Evolutionary conservation across 2,329 filamentous ascomycete species (phyloP).

Genomic region (Sporothrix brunneoviolacea): DNA sequence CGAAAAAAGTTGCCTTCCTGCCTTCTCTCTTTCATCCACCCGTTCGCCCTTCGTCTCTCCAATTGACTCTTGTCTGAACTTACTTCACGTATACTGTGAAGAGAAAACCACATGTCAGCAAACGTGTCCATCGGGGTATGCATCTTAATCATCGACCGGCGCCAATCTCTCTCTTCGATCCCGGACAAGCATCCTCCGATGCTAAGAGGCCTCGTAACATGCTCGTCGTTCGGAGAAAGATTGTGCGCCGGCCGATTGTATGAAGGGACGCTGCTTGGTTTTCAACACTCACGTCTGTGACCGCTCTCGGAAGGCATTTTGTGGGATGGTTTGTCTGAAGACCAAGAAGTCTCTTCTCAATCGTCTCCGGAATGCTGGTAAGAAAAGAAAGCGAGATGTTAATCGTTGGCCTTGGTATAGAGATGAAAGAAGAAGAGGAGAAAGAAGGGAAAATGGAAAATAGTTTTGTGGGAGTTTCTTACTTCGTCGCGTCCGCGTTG

Average conservation of each 20-base stretch:
- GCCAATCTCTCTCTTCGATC: not conserved
- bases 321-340: conserved; percentile 25
- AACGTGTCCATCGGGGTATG: not conserved
- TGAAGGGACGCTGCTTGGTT: not conserved
- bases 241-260: conserved; percentile 1
- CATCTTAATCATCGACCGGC: not conserved
- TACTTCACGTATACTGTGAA: conserved; percentile 77
- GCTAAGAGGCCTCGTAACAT: not conserved
- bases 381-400: conserved; percentile 37
- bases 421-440: conserved; percentile 18
- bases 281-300: conserved; percentile 70
- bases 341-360: conserved; percentile 11
- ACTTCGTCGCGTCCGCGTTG: conserved; percentile 20
- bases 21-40: conserved; percentile 7
- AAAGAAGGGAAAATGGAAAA: conserved; percentile 29
- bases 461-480: conserved; percentile 8
- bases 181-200: not conserved
- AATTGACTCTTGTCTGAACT: conserved; percentile 37
- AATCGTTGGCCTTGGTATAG: not conserved
- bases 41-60: not conserved
- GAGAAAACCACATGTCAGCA: conserved; percentile 11
- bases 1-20: not conserved
- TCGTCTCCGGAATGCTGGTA: conserved; percentile 3
- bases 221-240: not conserved
- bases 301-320: conserved; percentile 85